phyloP scores from a whole-genome alignment of 257 asterid genomes.

The Jacaranda copaia region DNA sequence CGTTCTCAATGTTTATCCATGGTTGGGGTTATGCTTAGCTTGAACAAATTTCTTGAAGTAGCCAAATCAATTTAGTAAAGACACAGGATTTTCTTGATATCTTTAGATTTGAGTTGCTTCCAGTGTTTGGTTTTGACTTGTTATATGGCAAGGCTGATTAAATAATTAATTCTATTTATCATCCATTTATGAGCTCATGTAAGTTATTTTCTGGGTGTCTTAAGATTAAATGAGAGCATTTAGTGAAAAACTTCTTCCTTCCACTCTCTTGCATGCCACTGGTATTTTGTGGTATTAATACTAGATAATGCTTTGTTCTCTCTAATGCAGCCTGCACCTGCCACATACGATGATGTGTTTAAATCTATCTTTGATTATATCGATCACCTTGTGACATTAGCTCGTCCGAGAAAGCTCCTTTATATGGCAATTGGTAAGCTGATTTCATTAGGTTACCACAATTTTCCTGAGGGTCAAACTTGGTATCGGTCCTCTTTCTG shows the following conservation, averaged over 20 bases:
- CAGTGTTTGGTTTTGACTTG: conserved; percentile 22
- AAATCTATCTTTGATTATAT: conserved; percentile 86
- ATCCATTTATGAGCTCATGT: conserved; percentile 15
- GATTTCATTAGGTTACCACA: conserved; percentile 25
- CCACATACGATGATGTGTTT: conserved; percentile 86
- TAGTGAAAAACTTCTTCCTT: conserved; percentile 16
- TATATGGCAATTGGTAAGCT: conserved; percentile 94
- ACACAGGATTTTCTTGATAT: not conserved
- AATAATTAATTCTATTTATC: conserved; percentile 13
- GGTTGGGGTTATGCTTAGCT: not conserved
- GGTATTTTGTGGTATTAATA: conserved; percentile 17
- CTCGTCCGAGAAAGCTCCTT: conserved; percentile 96
- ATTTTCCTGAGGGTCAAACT: conserved; percentile 19
- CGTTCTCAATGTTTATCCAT: conserved; percentile 5
- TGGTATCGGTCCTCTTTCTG: conserved; percentile 27
- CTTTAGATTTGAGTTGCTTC: conserved; percentile 14
- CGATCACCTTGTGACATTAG: conserved; percentile 82
- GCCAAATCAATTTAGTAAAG: not conserved
- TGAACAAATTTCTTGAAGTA: conserved; percentile 13
- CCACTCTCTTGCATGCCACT: conserved; percentile 21
- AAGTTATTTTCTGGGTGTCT: conserved; percentile 20
- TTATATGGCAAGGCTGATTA: conserved; percentile 17
- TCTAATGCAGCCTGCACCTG: conserved; percentile 84
- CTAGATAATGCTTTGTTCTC: conserved; percentile 31
- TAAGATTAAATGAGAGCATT: not conserved